These are phyloP conservation scores for Aspergillus glaucus DNA, from an alignment of 2,329 filamentous ascomycete species.

Conservation along the genomic window DNA sequence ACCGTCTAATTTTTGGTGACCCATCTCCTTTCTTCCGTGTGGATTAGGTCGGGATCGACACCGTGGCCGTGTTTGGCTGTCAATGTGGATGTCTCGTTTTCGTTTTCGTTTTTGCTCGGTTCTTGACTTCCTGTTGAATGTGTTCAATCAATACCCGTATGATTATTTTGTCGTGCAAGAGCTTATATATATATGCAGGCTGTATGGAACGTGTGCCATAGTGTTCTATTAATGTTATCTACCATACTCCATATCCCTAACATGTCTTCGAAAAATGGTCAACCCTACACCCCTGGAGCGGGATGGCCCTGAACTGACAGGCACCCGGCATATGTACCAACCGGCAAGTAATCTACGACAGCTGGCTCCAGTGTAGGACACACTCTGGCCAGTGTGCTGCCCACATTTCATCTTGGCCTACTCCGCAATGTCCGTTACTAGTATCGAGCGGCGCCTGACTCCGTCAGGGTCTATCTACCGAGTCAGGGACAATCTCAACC, in stretches of 20 bases:
- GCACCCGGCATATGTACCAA: too few species aligned
- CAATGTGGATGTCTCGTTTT: neutral
- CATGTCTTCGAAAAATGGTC: too few species aligned
- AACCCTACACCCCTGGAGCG: too few species aligned
- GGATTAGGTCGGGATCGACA: neutral
- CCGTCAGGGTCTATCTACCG: too few species aligned
- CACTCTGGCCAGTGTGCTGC: too few species aligned
- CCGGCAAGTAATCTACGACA: too few species aligned
- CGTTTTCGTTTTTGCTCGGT: neutral
- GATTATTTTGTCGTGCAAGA: neutral
- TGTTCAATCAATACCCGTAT: neutral
- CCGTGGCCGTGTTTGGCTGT: neutral
- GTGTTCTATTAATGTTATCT: neutral
- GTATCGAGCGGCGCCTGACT: too few species aligned
- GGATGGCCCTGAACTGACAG: too few species aligned
- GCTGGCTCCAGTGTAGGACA: too few species aligned
- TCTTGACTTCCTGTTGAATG: neutral
- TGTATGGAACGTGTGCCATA: neutral
- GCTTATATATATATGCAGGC: neutral
- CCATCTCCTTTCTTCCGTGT: neutral
- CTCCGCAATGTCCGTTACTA: too few species aligned
- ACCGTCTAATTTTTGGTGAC: neutral
- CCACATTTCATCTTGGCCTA: too few species aligned
- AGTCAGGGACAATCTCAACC: too few species aligned
- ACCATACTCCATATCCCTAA: neutral